These are phyloP conservation scores for Amylostereum areolatum DNA, from an alignment of 1,284 basidiomycete genomes.

Conservation along the genomic window DNA sequence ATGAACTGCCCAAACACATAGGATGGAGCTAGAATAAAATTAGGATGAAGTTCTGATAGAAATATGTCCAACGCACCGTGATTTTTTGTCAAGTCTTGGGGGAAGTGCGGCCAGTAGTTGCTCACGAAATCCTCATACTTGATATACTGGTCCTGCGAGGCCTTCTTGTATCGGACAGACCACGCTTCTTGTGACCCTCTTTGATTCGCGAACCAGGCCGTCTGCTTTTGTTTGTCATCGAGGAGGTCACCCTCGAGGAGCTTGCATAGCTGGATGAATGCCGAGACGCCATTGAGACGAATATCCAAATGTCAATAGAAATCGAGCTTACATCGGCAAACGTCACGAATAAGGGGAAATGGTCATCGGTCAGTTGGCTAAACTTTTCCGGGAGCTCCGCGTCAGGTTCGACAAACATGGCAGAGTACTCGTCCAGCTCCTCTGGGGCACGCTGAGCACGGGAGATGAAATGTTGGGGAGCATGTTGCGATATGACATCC, in stretches of 20 bases:
- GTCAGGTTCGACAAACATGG: too few relatives aligned
- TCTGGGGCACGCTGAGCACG: neutral
- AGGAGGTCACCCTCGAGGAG: constrained; percentile 14
- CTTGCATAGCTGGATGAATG: constrained; percentile 10
- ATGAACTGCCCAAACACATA: constrained; percentile 58
- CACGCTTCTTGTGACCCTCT: too few relatives aligned
- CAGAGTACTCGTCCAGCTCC: too few relatives aligned
- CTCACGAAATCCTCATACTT: neutral
- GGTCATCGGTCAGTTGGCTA: neutral
- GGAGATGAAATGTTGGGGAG: neutral
- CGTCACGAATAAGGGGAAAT: neutral
- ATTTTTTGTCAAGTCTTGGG: neutral
- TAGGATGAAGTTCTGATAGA: too few relatives aligned
- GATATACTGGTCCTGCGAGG: neutral
- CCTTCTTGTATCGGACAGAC: too few relatives aligned
- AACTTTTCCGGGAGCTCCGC: neutral
- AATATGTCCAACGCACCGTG: neutral
- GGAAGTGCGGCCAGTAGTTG: neutral
- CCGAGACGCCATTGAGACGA: neutral
- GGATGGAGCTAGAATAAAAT: constrained; percentile 22
- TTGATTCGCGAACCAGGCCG: too few relatives aligned
- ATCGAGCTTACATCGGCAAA: neutral
- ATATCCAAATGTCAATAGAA: neutral
- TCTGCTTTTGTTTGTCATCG: too few relatives aligned
- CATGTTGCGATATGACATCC: neutral